Conservation (phyloP, 2,329 filamentous ascomycete species). For the Verticillium isaacii region DNA sequence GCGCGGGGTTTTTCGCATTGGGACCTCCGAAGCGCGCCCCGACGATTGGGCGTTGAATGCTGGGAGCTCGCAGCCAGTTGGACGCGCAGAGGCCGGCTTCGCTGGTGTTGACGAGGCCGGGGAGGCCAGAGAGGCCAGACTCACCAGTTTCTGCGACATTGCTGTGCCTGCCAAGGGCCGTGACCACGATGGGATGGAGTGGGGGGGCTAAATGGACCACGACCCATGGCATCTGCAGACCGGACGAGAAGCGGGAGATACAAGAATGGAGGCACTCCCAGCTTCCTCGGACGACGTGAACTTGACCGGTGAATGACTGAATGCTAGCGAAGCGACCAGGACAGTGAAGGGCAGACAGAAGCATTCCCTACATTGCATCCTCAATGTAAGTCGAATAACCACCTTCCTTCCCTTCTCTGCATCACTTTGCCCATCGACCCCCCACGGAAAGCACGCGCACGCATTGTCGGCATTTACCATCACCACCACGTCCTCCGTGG, state of each 20-base stretch:
- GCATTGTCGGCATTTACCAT: background rate
- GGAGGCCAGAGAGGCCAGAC: background rate
- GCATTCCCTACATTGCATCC: background rate
- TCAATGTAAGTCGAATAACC: too few species aligned
- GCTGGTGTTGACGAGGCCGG: background rate
- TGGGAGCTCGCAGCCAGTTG: background rate
- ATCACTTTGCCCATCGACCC: background rate
- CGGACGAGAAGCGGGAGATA: background rate
- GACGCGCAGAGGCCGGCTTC: background rate
- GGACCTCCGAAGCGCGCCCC: slow-evolving; percentile 1
- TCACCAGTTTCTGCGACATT: background rate
- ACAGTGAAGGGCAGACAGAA: background rate
- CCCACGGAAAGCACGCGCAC: background rate
- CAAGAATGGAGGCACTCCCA: background rate
- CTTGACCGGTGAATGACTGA: background rate
- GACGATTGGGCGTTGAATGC: background rate
- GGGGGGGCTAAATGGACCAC: background rate
- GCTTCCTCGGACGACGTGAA: background rate
- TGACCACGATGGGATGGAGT: background rate
- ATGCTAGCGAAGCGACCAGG: background rate
- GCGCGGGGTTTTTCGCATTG: slow-evolving; percentile 1
- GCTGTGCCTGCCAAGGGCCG: background rate
- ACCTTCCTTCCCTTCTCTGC: background rate
- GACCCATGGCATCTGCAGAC: background rate
- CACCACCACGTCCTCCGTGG: background rate